Base-by-base conservation (phyloP, 2,329 filamentous ascomycete species). In the Penicillium sp. region DNA sequence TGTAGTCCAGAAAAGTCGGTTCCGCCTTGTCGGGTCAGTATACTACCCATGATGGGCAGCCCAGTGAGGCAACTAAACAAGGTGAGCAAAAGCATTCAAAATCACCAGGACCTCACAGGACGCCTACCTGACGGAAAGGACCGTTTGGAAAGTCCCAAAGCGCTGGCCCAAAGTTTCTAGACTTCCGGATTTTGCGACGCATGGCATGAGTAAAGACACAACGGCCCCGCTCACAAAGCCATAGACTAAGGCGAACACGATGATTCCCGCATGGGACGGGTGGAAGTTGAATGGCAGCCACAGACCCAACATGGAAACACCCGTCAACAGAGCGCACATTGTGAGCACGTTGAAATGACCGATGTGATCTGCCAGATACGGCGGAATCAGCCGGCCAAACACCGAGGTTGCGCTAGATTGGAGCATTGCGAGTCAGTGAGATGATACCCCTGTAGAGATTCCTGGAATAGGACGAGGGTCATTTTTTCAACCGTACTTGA, bases 121-220 rank as follows among this genome's bases (percentile, higher is more conserved):
- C 5, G 31, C 24, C 6, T 53, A 67, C 63, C 55, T 57, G 26
- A 60, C 21, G 10, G 57, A 57, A 15, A 67, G 58, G 2, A 64
- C 54, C 24, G 59, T 41, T 44, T 67, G 61, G 24, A 62, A 67
- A 1, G 69, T 64, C 4, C 70, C 70, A 42, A 73, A 69, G 21
- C 67, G 60, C 47, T 69, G 66, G 0, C 70, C 71, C 6, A 73
- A 49, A 1, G 70, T 65, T 10, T 70, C 61, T 3, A 72, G 58
- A 23, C 52, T 60, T 0, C 68, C 68, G 1, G 59, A 52, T 21
- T 69, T 68, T 10, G 57, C 66, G 2, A 57, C 63, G 42, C 67
- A 69, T 2, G 66, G 67, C 65, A 70, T 69, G 9, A 69, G 15
- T 7, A 69, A 33, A 28, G 50, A 60, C 6, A 70, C 63, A n/a